Percentiles rank a stretch among this genome's conserved stretches.
Conservation (phyloP, 176 grass and related monocot species). For the Eragrostis nindensis region DNA sequence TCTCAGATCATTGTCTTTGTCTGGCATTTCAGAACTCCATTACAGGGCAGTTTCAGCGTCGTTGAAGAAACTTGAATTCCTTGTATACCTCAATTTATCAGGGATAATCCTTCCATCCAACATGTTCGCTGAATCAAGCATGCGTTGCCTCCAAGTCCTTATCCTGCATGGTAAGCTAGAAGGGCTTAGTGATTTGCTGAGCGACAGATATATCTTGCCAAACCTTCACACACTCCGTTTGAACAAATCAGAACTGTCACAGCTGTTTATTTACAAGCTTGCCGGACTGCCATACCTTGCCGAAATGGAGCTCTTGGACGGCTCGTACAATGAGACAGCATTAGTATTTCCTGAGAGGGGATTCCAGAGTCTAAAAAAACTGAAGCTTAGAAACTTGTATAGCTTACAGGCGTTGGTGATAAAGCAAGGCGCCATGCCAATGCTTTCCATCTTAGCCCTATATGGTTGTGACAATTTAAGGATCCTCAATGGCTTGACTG, state of each 20-base stretch:
- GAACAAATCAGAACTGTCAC: constrained; percentile 36
- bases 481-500: constrained; percentile 28
- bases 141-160: constrained; percentile 46
- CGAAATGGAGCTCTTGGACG: constrained; percentile 44
- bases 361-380: constrained; percentile 48
- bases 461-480: constrained; percentile 52
- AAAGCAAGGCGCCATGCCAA: constrained; percentile 40
- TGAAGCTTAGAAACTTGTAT: constrained; percentile 57
- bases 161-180: constrained; percentile 37
- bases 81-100: constrained; percentile 45
- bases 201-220: constrained; percentile 42
- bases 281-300: constrained; percentile 41
- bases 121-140: constrained; percentile 45
- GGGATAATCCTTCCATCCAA: constrained; percentile 48
- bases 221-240: constrained; percentile 42
- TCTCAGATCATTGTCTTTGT: constrained; percentile 48
- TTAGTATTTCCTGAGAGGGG: constrained; percentile 45
- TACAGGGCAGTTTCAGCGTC: constrained; percentile 24
- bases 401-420: constrained; percentile 52
- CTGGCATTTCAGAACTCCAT: constrained; percentile 42
- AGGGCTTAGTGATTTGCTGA: constrained; percentile 17
- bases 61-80: constrained; percentile 51
- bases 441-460: constrained; percentile 50
- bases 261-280: constrained; percentile 45
- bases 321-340: constrained; percentile 39